A percentile compares a stretch with the other conserved stretches of the same genome.
Evolutionary conservation across 2,329 filamentous ascomycete genomes (phyloP).

Genomic region (Microcyclosporella mali): DNA sequence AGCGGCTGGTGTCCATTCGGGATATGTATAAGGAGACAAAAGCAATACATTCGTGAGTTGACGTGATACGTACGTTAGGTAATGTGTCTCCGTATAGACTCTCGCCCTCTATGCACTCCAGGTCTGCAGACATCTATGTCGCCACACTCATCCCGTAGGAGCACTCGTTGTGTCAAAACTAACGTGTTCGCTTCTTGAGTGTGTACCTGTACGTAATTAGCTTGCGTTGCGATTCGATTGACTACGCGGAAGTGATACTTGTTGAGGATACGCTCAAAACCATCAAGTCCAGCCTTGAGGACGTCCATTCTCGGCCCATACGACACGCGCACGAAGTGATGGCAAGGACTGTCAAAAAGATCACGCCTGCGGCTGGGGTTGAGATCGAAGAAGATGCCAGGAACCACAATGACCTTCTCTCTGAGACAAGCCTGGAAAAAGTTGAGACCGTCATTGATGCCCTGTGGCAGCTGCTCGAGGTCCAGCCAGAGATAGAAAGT

Average conservation of each 20-base stretch:
- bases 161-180: too few species aligned
- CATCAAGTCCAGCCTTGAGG: slow-evolving; percentile 71
- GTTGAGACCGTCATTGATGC: slow-evolving; percentile 86
- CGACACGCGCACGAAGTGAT: slow-evolving; percentile 78
- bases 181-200: too few species aligned
- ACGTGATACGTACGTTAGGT: too few species aligned
- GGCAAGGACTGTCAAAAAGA: slow-evolving; percentile 88
- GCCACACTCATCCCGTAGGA: too few species aligned
- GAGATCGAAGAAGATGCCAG: slow-evolving; percentile 95
- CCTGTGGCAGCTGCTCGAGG: slow-evolving; percentile 59
- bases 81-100: too few species aligned
- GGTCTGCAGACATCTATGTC: too few species aligned
- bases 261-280: slow-evolving; percentile 73
- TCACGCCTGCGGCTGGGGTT: slow-evolving; percentile 86
- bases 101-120: too few species aligned
- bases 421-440: slow-evolving; percentile 92
- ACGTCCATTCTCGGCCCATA: slow-evolving; percentile 79
- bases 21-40: too few species aligned
- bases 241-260: slow-evolving; percentile 44
- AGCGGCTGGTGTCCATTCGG: too few species aligned
- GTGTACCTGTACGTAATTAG: too few species aligned
- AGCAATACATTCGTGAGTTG: too few species aligned
- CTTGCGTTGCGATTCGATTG: too few species aligned
- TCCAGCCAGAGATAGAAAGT: slow-evolving; percentile 90
- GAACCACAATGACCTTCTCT: slow-evolving; percentile 94